phyloP scores from a whole-genome alignment of 257 asterid species.

The Petrea volubilis region DNA sequence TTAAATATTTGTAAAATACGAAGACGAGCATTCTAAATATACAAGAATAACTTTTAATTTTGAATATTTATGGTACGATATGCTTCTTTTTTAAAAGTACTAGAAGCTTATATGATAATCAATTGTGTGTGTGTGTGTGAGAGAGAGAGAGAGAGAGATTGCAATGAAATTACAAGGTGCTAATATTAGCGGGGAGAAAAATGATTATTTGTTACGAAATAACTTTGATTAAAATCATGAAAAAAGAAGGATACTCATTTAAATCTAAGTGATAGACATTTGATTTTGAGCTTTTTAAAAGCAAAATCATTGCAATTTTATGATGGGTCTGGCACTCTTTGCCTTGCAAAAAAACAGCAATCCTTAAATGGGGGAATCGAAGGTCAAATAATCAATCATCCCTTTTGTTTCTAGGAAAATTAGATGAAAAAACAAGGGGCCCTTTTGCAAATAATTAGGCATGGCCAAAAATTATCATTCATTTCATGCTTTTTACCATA shows the following conservation, averaged over 20 bases:
- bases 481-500: constrained; percentile 11
- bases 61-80: too few relatives aligned
- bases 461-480: background rate
- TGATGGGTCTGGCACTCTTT: background rate
- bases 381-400: constrained; percentile 6
- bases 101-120: too few relatives aligned
- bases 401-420: background rate
- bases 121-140: too few relatives aligned
- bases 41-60: too few relatives aligned
- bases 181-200: background rate
- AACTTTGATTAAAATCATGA: background rate
- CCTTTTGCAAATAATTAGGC: constrained; percentile 43
- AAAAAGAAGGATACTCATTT: background rate
- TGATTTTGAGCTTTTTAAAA: constrained; percentile 1
- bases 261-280: background rate
- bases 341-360: constrained; percentile 11
- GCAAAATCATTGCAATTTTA: constrained; percentile 30
- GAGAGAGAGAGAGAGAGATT: too few relatives aligned
- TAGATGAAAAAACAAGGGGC: constrained; percentile 15
- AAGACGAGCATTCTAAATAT: too few relatives aligned
- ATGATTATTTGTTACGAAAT: background rate
- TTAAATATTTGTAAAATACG: too few relatives aligned
- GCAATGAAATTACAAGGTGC: too few relatives aligned
- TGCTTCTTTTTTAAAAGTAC: too few relatives aligned
- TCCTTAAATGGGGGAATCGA: constrained; percentile 25